phyloP scores from a whole-genome alignment of 1,284 basidiomycete genomes.

The Fomitopsis betulina region DNA sequence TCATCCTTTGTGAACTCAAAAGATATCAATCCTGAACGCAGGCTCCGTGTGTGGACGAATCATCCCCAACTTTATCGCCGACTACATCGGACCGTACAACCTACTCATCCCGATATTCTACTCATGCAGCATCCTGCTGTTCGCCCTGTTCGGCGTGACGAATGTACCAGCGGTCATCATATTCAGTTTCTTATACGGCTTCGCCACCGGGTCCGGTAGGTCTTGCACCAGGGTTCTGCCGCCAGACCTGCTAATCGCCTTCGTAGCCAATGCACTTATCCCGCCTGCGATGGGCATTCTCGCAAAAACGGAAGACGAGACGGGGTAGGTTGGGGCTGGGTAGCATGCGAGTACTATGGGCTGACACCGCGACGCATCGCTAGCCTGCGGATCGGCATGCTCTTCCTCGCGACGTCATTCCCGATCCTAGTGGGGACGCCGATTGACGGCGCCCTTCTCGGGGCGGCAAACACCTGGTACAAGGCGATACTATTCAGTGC shows the following conservation, averaged over 20 bases:
- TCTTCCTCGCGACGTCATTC: not conserved
- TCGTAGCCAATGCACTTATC: not conserved
- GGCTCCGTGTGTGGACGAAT: slow-evolving; percentile 14
- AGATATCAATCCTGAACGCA: slow-evolving; percentile 20
- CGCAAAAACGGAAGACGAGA: not conserved
- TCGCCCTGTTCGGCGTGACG: slow-evolving; percentile 18
- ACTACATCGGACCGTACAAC: slow-evolving; percentile 12
- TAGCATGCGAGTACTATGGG: not conserved
- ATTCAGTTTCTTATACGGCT: slow-evolving; percentile 17
- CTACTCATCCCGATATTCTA: slow-evolving; percentile 29
- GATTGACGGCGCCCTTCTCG: not conserved
- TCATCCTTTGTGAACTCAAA: no score
- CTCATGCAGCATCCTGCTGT: slow-evolving; percentile 35
- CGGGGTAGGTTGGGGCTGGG: not conserved
- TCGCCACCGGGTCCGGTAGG: slow-evolving; percentile 17
- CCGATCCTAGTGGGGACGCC: not conserved
- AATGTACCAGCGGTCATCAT: slow-evolving; percentile 10
- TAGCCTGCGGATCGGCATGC: not conserved
- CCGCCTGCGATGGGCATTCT: not conserved
- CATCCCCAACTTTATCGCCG: slow-evolving; percentile 15
- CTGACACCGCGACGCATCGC: not conserved
- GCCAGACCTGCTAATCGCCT: no score
- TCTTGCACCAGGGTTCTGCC: not conserved
- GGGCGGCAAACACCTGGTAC: not conserved
- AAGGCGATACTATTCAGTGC: not conserved